Evolutionary conservation across 2,329 filamentous ascomycete species (phyloP).

Genomic region (Calonectria leucothoes): DNA sequence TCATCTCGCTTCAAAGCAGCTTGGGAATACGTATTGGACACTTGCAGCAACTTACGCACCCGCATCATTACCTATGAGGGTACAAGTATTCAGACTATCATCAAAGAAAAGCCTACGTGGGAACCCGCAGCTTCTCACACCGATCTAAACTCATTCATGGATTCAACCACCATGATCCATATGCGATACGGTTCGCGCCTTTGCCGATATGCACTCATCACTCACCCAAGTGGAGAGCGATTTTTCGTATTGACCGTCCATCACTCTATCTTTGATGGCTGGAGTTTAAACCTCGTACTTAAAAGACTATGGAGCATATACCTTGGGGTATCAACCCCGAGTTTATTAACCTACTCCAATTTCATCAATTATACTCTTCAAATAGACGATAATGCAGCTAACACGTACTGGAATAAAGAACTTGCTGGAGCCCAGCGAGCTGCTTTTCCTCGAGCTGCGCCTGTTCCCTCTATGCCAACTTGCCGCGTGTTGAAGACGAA

Average conservation of each 20-base stretch:
- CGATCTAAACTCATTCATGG: background rate
- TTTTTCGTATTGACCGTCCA: background rate
- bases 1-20: background rate
- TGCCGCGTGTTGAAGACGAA: background rate
- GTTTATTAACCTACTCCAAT: background rate
- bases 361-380: background rate
- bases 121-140: background rate
- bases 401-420: background rate
- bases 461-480: background rate
- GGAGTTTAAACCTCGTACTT: background rate
- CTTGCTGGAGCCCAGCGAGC: background rate
- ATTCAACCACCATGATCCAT: background rate
- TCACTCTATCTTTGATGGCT: background rate
- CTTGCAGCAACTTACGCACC: background rate
- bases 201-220: background rate
- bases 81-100: background rate
- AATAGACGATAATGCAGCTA: background rate
- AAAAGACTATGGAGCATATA: background rate
- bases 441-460: background rate
- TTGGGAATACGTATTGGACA: background rate
- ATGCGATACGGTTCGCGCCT: background rate
- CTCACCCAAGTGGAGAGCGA: background rate
- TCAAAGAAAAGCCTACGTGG: background rate
- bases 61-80: background rate
- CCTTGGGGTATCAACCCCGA: background rate